Evolutionary conservation across 2,329 filamentous ascomycete species (phyloP).

Genomic region (Botryotinia globosa): DNA sequence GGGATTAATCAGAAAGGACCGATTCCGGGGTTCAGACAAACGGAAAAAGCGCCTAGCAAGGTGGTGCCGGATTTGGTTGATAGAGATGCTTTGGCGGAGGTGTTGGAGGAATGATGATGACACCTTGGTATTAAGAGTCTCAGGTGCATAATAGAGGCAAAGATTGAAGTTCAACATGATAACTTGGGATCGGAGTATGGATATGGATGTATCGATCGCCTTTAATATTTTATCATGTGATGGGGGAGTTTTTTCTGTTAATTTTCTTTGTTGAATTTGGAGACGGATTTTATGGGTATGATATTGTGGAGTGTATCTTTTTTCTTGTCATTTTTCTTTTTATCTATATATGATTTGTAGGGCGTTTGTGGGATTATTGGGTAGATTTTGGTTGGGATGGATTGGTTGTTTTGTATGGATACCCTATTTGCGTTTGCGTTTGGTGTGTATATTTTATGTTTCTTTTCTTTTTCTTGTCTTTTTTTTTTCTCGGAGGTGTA

Average conservation of each 20-base stretch:
- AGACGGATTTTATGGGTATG: not conserved
- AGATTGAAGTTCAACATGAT: not conserved
- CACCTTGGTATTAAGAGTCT: not conserved
- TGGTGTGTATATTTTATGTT: not conserved
- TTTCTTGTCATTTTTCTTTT: not conserved
- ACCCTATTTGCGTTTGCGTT: constrained; percentile 6
- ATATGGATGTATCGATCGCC: not conserved
- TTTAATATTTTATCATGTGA: not conserved
- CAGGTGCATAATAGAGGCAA: no score
- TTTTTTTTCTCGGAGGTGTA: not conserved
- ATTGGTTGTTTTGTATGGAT: not conserved
- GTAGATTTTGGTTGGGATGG: not conserved
- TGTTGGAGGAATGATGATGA: constrained; percentile 25
- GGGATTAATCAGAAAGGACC: constrained; percentile 78
- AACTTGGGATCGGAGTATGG: not conserved
- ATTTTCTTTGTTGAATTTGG: not conserved
- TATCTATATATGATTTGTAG: not conserved
- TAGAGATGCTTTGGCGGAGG: constrained; percentile 36
- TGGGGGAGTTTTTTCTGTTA: not conserved
- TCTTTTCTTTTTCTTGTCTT: no score
- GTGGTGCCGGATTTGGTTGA: constrained; percentile 35
- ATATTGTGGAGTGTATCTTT: not conserved
- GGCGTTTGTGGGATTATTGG: not conserved
- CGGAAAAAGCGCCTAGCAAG: constrained; percentile 34
- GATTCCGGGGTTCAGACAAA: constrained; percentile 65